Base-by-base conservation (phyloP, 2,329 filamentous ascomycete species). In the Aspergillus sp. region DNA sequence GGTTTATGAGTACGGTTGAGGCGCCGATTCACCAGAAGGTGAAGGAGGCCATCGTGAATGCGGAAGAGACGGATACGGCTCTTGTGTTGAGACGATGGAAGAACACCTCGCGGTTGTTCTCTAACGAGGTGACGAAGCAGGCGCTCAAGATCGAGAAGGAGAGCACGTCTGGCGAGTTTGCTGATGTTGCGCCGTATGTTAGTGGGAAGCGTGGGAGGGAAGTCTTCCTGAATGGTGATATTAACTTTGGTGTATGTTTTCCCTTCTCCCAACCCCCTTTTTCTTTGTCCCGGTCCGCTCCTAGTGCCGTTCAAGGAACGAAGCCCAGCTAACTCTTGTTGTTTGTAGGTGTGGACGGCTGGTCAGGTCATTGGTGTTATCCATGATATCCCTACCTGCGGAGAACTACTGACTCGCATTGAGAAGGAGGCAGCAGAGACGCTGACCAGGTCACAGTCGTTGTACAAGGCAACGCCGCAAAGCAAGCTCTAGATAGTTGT, bases 1-100 rank as follows among this genome's bases (percentile, higher is more conserved):
- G 95, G 43, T 99, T 98, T 80, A 96, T 99, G 90, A 93, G 90
- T 79, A 98, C 95, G 0, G 82, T 93, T 45, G 95, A 98, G 77
- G 88, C 93, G 15, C 95, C 95, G 1, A 90, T 99, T 63, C 95
- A 99, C 78, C 74, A 86, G 49, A 96, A 96, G 66, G 91, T 99
- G 80, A 99, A 99, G 83, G 83, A 96, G 75, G 83, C 90, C 65
- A 99, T 99, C 69, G 92, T 97, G 51, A 83, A 86, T 55, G 90
- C 93, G 1, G 83, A 91, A 62, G 95, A 99, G 82, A 92, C 90
- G 21, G 91, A 98, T 75, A 99, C 95, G 0, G 86, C 92, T 64
- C 83, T 99, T 52, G 86, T 99, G 23, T 80, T 99, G 70, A 81
- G 93, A 54, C 83, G 93, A 64, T 99, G 95, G 93, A 91, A 84